Evolutionary conservation across 371 early-diverging fungal species (phyloP).

Genomic region (Haplosporangium sp.): DNA sequence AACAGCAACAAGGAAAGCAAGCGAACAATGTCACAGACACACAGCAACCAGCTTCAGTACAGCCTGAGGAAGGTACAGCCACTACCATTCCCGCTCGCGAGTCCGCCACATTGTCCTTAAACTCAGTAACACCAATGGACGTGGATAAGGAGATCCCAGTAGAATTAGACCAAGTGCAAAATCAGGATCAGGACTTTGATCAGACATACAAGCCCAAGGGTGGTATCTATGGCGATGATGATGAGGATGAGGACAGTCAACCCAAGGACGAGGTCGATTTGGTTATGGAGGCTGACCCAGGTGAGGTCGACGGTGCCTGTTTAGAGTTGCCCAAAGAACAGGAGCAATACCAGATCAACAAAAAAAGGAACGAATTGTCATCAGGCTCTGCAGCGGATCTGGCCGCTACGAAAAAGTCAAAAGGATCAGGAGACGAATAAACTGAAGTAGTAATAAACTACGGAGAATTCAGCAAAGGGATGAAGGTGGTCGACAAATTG

Average conservation of each 20-base stretch:
- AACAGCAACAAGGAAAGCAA: conserved; percentile 9
- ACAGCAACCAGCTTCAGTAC: neutral
- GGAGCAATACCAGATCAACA: conserved; percentile 8
- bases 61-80: neutral
- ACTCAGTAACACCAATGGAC: conserved; percentile 3
- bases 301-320: conserved; percentile 51
- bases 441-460: neutral
- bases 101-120: neutral
- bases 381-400: conserved; percentile 10
- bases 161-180: too few species aligned
- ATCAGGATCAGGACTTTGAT: neutral
- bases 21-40: conserved; percentile 1
- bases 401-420: conserved; percentile 33
- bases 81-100: neutral
- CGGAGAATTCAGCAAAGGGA: neutral
- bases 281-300: conserved; percentile 53
- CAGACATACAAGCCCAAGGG: conserved; percentile 21
- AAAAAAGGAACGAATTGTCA: conserved; percentile 31
- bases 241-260: conserved; percentile 21
- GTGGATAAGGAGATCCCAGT: neutral
- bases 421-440: conserved; percentile 22
- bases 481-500: too few species aligned
- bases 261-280: conserved; percentile 53
- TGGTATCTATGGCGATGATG: conserved; percentile 37
- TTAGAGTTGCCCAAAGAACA: conserved; percentile 48